A percentile compares a stretch with the other conserved stretches of the same genome.
These are phyloP conservation scores for Cunninghamia lanceolata DNA, from an alignment of 75 land plant species.

Conservation along the genomic window DNA sequence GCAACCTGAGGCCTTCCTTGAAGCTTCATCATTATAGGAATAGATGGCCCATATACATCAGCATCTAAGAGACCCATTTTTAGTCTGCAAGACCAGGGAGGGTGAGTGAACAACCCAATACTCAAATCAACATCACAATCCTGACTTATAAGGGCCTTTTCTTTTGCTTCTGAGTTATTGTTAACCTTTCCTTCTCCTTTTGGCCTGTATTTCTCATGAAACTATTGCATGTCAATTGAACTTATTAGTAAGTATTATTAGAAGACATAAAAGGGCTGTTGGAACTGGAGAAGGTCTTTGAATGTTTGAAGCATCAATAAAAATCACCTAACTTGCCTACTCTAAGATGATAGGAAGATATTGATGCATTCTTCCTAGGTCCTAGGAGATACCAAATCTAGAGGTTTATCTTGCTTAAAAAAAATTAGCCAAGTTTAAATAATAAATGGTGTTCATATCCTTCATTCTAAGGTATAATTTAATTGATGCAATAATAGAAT, in stretches of 20 bases:
- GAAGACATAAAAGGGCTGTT: neutral
- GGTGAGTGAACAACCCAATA: constrained; percentile 71
- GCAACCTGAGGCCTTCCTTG: constrained; percentile 72
- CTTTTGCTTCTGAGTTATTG: constrained; percentile 29
- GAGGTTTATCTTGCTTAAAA: neutral
- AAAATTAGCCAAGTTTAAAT: neutral
- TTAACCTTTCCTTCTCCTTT: constrained; percentile 49
- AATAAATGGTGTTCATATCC: neutral
- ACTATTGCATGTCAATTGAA: constrained; percentile 3
- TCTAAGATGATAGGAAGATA: neutral
- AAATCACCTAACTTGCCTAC: neutral
- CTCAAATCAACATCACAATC: constrained; percentile 56
- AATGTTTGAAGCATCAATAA: neutral
- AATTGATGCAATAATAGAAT: neutral
- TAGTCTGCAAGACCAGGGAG: constrained; percentile 89
- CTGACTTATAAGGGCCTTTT: constrained; percentile 26
- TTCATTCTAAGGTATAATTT: neutral
- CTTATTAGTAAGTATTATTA: neutral
- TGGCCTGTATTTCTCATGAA: constrained; percentile 95
- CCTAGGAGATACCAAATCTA: neutral
- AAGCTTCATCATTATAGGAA: constrained; percentile 96
- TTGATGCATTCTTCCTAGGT: neutral
- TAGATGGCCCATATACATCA: constrained; percentile 95
- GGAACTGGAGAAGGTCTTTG: neutral
- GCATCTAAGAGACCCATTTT: constrained; percentile 97